Base-by-base conservation (phyloP, 805 yeast species). In the Candida saitoana region DNA sequence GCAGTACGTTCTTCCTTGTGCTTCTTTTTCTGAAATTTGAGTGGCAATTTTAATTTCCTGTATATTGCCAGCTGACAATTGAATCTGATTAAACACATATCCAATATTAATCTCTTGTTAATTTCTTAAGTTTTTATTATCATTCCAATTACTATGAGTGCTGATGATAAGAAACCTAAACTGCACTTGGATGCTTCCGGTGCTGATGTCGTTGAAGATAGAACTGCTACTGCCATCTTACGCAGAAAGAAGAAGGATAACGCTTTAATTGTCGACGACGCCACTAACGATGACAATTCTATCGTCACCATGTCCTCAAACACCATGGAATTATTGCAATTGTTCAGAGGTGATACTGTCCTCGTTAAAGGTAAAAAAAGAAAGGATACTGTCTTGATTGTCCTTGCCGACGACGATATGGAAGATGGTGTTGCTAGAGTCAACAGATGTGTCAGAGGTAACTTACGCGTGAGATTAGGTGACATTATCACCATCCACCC, bases 231-330 rank as follows among this genome's bases (percentile, higher is more conserved):
- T 42, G 99, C 99, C 36, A 93, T 93, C 59, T 74, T 93, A 59
- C 85, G 96, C 73, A 81, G 91, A 71, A 93, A 93, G 82, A 91
- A 93, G 93, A 91, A 91, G 78, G 96, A 86, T 60, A 93, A 93
- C 65, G 87, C 96, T 40, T 73, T 93, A 54, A 71, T 93, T 49
- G 98, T 93, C 40, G 99, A 93, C 61, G 99, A 93, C 68, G 98
- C 99, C 50, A 81, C 84, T 56, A 88, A 87, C 56, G 99, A 93
- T 65, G 99, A 93, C 66, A 93, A 93, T 69, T 89, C 98, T 20
- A 95, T 91, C 50, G 87, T 93, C 62, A 85, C 97, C 39, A 87
- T 93, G 84, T 84, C 95, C 27, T 86, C 96, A 14, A 84, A 84
- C 64, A 93, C 98, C 14, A 87, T 93, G 95, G 99, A 93, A 60